Evolutionary conservation across 1,284 basidiomycete genomes (phyloP).

Genomic region (Schizopora paradoxa): DNA sequence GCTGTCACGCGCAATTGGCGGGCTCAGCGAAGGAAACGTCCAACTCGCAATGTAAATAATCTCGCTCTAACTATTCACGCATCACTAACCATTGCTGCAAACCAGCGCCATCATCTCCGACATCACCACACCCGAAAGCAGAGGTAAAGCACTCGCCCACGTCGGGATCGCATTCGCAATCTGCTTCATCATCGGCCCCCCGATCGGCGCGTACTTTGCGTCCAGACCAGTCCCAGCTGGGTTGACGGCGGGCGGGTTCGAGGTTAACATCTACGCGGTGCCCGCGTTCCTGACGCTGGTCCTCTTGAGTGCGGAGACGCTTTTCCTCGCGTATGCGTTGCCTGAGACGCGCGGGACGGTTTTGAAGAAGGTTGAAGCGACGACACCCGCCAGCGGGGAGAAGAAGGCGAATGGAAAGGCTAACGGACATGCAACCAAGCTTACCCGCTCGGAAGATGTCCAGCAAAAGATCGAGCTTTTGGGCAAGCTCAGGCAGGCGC

Average conservation of each 20-base stretch:
- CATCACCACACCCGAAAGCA: constrained; percentile 69
- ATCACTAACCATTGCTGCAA: constrained; percentile 8
- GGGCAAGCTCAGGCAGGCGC: constrained; percentile 54
- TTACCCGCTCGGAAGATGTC: constrained; percentile 31
- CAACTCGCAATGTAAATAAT: constrained; percentile 71
- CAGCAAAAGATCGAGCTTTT: constrained; percentile 49
- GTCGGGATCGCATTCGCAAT: constrained; percentile 92
- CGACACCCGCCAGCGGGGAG: constrained; percentile 22
- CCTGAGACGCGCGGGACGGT: constrained; percentile 68
- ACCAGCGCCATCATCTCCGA: constrained; percentile 84
- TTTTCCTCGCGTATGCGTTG: constrained; percentile 67
- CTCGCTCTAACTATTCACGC: constrained; percentile 4
- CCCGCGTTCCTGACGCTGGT: constrained; percentile 76
- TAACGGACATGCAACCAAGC: constrained; percentile 19
- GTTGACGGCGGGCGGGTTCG: constrained; percentile 51
- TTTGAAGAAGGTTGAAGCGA: constrained; percentile 22
- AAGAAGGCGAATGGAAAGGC: constrained; percentile 20
- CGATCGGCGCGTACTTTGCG: constrained; percentile 80
- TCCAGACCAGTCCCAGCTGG: constrained; percentile 58
- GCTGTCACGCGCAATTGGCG: constrained; percentile 84
- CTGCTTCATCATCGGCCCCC: constrained; percentile 83
- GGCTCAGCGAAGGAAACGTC: constrained; percentile 84
- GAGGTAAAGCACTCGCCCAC: constrained; percentile 81
- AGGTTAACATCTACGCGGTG: constrained; percentile 80
- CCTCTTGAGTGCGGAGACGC: constrained; percentile 63